Evolutionary conservation across 805 yeast genomes (phyloP), one percentile per base, ranked within the genome.

Genomic region (Wickerhamiella galacta): DNA sequence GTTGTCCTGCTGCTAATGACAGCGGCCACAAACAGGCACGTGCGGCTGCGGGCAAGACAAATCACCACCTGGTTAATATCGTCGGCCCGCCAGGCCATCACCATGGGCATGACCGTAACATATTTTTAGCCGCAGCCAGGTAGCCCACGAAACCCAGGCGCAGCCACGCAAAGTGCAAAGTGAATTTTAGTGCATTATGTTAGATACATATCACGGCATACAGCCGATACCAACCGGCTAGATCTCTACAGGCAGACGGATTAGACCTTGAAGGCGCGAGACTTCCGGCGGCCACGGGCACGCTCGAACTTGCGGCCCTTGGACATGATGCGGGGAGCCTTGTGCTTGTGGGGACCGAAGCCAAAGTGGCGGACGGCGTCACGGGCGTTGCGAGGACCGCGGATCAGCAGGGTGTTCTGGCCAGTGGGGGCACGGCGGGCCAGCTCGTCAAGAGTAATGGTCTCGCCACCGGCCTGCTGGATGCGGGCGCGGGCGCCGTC

Each of bases 251-350:
- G 9, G 9, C 26, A 24, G 12, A n/a, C 12, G 10, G 45, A 52
- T 82, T 87, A 90, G 70, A 90, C 99, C 80, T 90, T 90, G 98
- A 90, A 90, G 73, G 94, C 99, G 77, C 92, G 83, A 53, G 96
- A 85, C 66, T 72, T 77, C 73, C 99, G 76, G 69, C 78, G 92
- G 77, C 99, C 99, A 81, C 99, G 90, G 59, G 95, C 99, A 70
- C 90, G 83, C 77, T 90, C 98, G 77, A 90, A 90, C 73, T 90
- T 90, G 78, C 96, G 90, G 66, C 99, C 99, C 66, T 72, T 83
- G 46, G 96, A 87, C 60, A 67, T 57, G 66, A 90, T 76, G 73
- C 92, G 83, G 70, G 99, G 99, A 60, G 96, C 96, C 82, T 90
- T 90, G 71, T 73, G 69, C 76, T 82, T 82, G 92, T 90, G 98